phyloP scores from a whole-genome alignment of 73 alveolate species.

The Paramecium biaurelia region DNA sequence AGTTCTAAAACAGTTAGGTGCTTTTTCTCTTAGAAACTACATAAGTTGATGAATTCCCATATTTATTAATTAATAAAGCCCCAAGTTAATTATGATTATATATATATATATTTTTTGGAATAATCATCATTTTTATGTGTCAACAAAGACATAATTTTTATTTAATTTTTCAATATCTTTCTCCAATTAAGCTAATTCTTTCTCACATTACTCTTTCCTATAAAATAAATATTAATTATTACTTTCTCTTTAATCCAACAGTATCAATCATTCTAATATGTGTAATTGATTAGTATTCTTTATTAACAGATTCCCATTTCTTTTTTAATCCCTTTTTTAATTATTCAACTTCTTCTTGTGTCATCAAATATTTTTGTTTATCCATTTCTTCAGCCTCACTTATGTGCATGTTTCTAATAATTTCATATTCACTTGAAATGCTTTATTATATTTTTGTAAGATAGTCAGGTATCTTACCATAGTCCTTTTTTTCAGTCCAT shows the following conservation, averaged over 20 bases:
- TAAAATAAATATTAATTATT: not conserved
- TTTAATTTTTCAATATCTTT: conserved; percentile 89
- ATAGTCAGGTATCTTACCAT: conserved; percentile 93
- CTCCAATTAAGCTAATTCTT: conserved; percentile 89
- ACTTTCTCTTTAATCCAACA: conserved; percentile 90
- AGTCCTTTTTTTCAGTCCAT: conserved; percentile 82
- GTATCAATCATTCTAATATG: conserved; percentile 93
- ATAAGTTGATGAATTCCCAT: conserved; percentile 97
- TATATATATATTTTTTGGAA: not conserved
- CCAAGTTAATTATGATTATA: not conserved
- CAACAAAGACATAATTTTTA: conserved; percentile 92
- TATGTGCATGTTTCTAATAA: conserved; percentile 83
- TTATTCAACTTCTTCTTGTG: conserved; percentile 85
- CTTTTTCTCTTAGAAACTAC: conserved; percentile 90
- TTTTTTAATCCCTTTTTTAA: conserved; percentile 92
- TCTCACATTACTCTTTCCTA: conserved; percentile 90
- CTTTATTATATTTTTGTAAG: conserved; percentile 82
- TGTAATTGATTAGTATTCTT: conserved; percentile 87
- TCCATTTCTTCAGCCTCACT: conserved; percentile 92
- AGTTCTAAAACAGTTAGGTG: conserved; percentile 70
- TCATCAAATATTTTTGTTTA: conserved; percentile 82
- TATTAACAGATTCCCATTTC: conserved; percentile 96
- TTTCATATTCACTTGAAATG: conserved; percentile 86
- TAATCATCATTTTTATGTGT: conserved; percentile 72
- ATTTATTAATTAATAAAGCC: conserved; percentile 1